These are phyloP conservation scores for Monilinia fructicola DNA, from an alignment of 2,329 filamentous ascomycete species.

Conservation along the genomic window DNA sequence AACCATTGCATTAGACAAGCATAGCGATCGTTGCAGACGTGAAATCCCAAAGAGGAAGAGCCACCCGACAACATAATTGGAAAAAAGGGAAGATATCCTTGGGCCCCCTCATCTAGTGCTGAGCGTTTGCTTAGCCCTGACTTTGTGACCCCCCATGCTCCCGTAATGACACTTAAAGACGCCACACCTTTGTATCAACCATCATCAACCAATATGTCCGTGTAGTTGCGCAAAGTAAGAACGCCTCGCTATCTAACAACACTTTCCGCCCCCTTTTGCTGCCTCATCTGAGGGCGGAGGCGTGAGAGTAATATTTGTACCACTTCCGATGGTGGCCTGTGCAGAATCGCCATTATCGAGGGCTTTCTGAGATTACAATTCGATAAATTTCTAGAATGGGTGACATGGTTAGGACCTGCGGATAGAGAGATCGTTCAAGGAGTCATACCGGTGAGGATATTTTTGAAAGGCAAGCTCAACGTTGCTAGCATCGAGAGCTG, in stretches of 20 bases:
- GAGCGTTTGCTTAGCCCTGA: slow-evolving; percentile 24
- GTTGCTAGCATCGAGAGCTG: slow-evolving; percentile 96
- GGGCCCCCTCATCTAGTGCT: slow-evolving; percentile 24
- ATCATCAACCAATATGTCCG: slow-evolving; percentile 30
- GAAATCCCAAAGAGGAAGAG: slow-evolving; percentile 29
- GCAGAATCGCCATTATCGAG: slow-evolving; percentile 84
- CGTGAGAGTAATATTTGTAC: slow-evolving; percentile 82
- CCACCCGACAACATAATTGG: slow-evolving; percentile 27
- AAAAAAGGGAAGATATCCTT: slow-evolving; percentile 24
- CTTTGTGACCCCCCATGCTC: slow-evolving; percentile 28
- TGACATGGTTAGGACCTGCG: slow-evolving; percentile 22
- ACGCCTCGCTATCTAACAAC: slow-evolving; percentile 59
- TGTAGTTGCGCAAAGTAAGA: slow-evolving; percentile 25
- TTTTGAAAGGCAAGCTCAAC: slow-evolving; percentile 99
- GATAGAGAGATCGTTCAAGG: not conserved
- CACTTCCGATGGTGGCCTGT: slow-evolving; percentile 75
- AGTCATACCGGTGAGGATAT: slow-evolving; percentile 88
- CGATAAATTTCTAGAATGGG: slow-evolving; percentile 84
- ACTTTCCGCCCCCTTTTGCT: slow-evolving; percentile 71
- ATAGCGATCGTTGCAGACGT: slow-evolving; percentile 35
- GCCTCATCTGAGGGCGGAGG: slow-evolving; percentile 75
- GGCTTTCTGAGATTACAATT: slow-evolving; percentile 94
- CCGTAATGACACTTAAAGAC: slow-evolving; percentile 28
- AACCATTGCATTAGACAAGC: slow-evolving; percentile 26
- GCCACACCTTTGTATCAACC: slow-evolving; percentile 33